These are phyloP conservation scores for Venustampulla echinocandica DNA, from an alignment of 495 filamentous ascomycete species.

Conservation along the genomic window DNA sequence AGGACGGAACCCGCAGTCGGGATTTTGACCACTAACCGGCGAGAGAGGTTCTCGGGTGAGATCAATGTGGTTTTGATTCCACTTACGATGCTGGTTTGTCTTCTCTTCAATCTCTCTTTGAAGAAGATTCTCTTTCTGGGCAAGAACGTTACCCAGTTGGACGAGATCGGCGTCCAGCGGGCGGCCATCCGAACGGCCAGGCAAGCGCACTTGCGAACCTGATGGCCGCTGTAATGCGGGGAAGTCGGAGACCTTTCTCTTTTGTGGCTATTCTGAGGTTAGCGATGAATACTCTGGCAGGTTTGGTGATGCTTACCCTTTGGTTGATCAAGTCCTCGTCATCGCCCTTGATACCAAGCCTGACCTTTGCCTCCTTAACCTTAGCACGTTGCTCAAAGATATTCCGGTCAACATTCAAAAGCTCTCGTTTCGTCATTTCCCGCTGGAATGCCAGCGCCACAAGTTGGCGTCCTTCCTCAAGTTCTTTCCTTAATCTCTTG, in stretches of 20 bases:
- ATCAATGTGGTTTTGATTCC: conserved; percentile 80
- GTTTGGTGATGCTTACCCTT: conserved; percentile 50
- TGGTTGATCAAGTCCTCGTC: conserved; percentile 94
- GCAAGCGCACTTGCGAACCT: conserved; percentile 53
- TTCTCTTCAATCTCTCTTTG: conserved; percentile 70
- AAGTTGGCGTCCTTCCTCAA: conserved; percentile 81
- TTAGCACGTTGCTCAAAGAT: conserved; percentile 74
- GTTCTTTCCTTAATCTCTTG: conserved; percentile 79
- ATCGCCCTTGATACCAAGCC: conserved; percentile 79
- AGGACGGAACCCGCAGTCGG: conserved; percentile 59
- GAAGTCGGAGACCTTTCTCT: conserved; percentile 54
- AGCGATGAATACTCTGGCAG: conserved; percentile 8
- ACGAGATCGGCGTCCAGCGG: conserved; percentile 67
- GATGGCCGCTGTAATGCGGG: conserved; percentile 46
- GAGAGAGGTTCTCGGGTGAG: conserved; percentile 73
- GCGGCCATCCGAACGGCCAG: conserved; percentile 61
- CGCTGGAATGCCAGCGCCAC: conserved; percentile 67
- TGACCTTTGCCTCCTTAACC: conserved; percentile 80
- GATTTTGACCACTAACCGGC: conserved; percentile 48
- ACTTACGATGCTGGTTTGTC: conserved; percentile 71
- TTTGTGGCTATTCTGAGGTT: conserved; percentile 45
- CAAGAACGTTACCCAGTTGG: conserved; percentile 61
- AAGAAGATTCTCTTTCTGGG: conserved; percentile 76
- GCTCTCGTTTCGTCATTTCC: conserved; percentile 67
- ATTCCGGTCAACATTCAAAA: conserved; percentile 60